Percentiles rank a stretch among this genome's conserved stretches.
Conservation (phyloP, 2,329 filamentous ascomycete genomes). For the Exophiala bonariae region DNA sequence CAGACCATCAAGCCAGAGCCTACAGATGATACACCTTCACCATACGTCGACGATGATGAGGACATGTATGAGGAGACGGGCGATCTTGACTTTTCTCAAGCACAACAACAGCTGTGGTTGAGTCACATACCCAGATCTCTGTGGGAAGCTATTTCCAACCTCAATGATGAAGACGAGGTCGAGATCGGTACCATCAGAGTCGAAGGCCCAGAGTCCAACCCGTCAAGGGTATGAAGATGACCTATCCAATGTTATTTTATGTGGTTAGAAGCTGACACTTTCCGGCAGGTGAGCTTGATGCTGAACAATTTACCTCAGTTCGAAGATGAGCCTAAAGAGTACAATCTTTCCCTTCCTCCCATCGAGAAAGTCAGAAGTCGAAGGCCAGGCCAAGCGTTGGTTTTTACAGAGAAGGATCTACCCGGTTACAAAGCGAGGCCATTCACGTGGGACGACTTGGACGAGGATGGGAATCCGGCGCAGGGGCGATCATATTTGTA, state of each 20-base stretch:
- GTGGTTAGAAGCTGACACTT: constrained; percentile 33
- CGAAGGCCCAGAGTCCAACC: constrained; percentile 55
- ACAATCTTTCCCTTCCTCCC: constrained; percentile 72
- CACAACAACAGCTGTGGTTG: constrained; percentile 61
- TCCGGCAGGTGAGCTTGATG: constrained; percentile 65
- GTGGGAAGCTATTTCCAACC: constrained; percentile 74
- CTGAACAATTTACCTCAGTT: constrained; percentile 69
- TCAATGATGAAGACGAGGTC: constrained; percentile 80
- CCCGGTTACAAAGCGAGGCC: constrained; percentile 63
- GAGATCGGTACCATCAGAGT: constrained; percentile 72
- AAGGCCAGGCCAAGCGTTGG: constrained; percentile 75
- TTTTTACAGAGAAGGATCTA: constrained; percentile 92
- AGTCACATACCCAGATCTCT: constrained; percentile 77
- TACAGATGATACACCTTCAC: constrained; percentile 23
- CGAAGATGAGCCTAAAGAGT: constrained; percentile 79
- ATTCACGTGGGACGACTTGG: constrained; percentile 38
- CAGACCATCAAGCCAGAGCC: constrained; percentile 25
- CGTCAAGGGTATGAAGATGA: constrained; percentile 42
- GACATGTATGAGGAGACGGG: constrained; percentile 70
- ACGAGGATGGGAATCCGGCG: constrained; percentile 43
- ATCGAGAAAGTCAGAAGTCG: constrained; percentile 43
- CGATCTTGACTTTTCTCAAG: constrained; percentile 59
- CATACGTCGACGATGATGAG: constrained; percentile 53
- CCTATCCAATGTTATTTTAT: too few relatives aligned
- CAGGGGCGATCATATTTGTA: constrained; percentile 45